phyloP scores from a whole-genome alignment of 257 asterid species.

The Nicotiana otophora region DNA sequence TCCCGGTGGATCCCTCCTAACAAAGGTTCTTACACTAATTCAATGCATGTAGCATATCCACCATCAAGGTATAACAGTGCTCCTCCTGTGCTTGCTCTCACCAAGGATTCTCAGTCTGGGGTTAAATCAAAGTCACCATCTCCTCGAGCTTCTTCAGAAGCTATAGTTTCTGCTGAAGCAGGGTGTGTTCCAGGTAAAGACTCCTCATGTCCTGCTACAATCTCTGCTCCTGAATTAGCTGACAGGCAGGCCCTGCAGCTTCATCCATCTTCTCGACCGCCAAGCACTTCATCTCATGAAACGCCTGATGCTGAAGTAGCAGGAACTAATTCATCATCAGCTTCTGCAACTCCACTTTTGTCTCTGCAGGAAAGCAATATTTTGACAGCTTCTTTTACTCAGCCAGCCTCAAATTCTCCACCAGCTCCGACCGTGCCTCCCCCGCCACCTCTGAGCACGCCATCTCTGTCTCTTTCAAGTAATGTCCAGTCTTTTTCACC shows the following conservation, averaged over 20 bases:
- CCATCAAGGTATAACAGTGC: slow-evolving; percentile 91
- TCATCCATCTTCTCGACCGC: slow-evolving; percentile 26
- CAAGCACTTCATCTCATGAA: slow-evolving; percentile 11
- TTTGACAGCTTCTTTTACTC: slow-evolving; percentile 9
- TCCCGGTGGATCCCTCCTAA: slow-evolving; percentile 95
- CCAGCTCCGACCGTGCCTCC: slow-evolving; percentile 13
- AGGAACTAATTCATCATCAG: background rate
- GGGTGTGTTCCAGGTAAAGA: slow-evolving; percentile 34
- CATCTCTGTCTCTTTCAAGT: slow-evolving; percentile 7
- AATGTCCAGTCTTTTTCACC: slow-evolving; percentile 7
- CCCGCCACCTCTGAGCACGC: slow-evolving; percentile 19
- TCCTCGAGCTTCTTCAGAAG: slow-evolving; percentile 46
- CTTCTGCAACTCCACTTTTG: slow-evolving; percentile 12
- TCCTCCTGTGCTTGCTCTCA: slow-evolving; percentile 57
- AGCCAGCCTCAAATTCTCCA: background rate
- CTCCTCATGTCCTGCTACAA: slow-evolving; percentile 32
- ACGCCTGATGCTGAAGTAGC: background rate
- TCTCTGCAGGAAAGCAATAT: background rate
- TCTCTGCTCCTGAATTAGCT: slow-evolving; percentile 22
- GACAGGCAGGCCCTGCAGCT: slow-evolving; percentile 31
- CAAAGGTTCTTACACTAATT: slow-evolving; percentile 89
- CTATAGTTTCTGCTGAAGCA: slow-evolving; percentile 29
- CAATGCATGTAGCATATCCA: slow-evolving; percentile 93
- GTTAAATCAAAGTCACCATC: slow-evolving; percentile 52
- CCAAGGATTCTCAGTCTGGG: slow-evolving; percentile 54